These are phyloP conservation scores for Pyrrhoderma noxium DNA, from an alignment of 1,284 basidiomycete genomes.

Conservation along the genomic window DNA sequence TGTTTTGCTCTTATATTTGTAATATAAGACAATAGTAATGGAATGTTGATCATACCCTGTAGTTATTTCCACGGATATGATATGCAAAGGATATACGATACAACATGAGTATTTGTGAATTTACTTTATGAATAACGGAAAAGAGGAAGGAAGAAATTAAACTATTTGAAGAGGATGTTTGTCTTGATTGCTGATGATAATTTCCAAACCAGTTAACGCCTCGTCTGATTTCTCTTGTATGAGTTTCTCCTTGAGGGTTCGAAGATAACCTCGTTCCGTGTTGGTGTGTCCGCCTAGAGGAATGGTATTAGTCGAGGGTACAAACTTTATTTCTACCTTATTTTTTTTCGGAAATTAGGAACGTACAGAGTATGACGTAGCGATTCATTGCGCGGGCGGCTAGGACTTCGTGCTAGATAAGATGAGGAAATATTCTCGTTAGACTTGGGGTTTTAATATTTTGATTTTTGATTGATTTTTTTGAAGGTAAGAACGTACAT, in stretches of 20 bases:
- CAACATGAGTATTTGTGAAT: too few species aligned
- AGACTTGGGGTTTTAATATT: constrained; percentile 7
- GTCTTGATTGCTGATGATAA: constrained; percentile 55
- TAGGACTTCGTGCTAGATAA: constrained; percentile 78
- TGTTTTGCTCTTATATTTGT: too few species aligned
- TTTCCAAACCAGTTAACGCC: constrained; percentile 31
- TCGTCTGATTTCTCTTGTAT: constrained; percentile 29
- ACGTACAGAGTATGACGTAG: constrained; percentile 73
- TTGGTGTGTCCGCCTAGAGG: constrained; percentile 70
- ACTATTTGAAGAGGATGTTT: constrained; percentile 48
- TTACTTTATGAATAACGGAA: too few species aligned
- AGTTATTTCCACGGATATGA: too few species aligned
- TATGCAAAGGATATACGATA: too few species aligned
- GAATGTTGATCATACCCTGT: too few species aligned
- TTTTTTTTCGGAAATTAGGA: constrained; percentile 17
- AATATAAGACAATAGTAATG: too few species aligned
- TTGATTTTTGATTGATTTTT: constrained; percentile 8
- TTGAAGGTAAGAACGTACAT: constrained; percentile 43
- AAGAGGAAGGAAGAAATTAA: too few species aligned
- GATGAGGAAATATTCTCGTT: not conserved
- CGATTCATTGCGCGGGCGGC: constrained; percentile 66
- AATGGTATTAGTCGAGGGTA: not conserved
- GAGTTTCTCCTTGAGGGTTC: constrained; percentile 52
- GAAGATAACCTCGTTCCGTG: constrained; percentile 82
- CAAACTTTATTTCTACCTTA: not conserved